Evolutionary conservation across 176 grass and related monocot genomes (phyloP).

Genomic region (Eragrostis curvula): DNA sequence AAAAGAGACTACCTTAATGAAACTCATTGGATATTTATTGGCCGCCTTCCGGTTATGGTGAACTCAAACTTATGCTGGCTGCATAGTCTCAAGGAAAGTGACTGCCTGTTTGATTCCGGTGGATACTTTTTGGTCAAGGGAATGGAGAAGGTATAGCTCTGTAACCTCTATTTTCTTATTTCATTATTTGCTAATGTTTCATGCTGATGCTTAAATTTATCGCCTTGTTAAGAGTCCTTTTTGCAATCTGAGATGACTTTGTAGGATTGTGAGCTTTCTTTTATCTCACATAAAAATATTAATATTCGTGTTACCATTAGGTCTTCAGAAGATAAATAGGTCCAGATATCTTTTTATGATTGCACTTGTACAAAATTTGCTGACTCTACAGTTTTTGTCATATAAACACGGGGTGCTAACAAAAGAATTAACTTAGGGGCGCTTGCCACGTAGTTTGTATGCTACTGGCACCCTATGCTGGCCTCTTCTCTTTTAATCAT

Average conservation of each 20-base stretch:
- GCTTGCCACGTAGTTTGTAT: neutral
- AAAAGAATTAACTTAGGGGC: conserved; percentile 1
- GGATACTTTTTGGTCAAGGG: conserved; percentile 99
- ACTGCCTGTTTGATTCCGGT: conserved; percentile 89
- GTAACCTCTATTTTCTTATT: conserved; percentile 29
- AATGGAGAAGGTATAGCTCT: conserved; percentile 88
- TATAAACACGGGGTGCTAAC: conserved; percentile 14
- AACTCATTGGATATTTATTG: conserved; percentile 60
- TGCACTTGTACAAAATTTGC: neutral
- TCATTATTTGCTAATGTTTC: conserved; percentile 30
- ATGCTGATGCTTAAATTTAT: neutral
- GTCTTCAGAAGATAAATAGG: conserved; percentile 9
- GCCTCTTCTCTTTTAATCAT: conserved; percentile 1
- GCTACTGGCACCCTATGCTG: conserved; percentile 10
- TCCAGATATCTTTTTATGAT: neutral
- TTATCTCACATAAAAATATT: neutral
- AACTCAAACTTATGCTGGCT: conserved; percentile 90
- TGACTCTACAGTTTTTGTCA: neutral
- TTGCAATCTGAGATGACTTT: conserved; percentile 23
- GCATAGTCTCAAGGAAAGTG: conserved; percentile 55
- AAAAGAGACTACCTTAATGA: conserved; percentile 59
- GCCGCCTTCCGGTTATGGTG: conserved; percentile 87
- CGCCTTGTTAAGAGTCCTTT: neutral
- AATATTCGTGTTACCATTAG: conserved; percentile 1
- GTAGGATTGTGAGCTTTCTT: neutral